Conservation (phyloP, 305 asterid genomes). For the Monarda citriodora region DNA sequence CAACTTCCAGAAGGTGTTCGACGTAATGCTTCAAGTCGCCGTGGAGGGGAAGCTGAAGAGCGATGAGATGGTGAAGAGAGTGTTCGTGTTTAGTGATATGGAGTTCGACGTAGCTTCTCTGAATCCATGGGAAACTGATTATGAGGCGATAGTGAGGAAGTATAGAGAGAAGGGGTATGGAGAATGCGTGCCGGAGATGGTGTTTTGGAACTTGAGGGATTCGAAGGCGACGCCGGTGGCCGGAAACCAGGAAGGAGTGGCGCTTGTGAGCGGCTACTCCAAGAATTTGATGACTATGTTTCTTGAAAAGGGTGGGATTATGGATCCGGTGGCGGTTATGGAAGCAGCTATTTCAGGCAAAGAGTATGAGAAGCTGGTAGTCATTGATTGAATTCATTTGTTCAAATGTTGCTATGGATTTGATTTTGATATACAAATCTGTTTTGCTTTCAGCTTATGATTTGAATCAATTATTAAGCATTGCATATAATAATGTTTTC, state of each 20-base stretch:
- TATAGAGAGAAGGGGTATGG: slow-evolving; percentile 30
- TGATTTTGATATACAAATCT: too few relatives aligned
- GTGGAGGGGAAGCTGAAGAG: slow-evolving; percentile 24
- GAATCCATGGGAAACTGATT: slow-evolving; percentile 38
- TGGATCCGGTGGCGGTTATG: slow-evolving; percentile 33
- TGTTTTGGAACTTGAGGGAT: slow-evolving; percentile 57
- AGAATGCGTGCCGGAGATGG: slow-evolving; percentile 41
- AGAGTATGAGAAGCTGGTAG: slow-evolving; percentile 33
- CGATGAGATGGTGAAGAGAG: slow-evolving; percentile 46
- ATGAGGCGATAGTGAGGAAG: slow-evolving; percentile 38
- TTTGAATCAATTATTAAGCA: too few relatives aligned
- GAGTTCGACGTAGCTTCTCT: slow-evolving; percentile 30
- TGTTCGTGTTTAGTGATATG: slow-evolving; percentile 48
- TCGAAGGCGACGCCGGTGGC: slow-evolving; percentile 46
- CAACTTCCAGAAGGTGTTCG: slow-evolving; percentile 48
- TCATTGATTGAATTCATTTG: slow-evolving; percentile 20
- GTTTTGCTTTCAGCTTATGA: too few relatives aligned
- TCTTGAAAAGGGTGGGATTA: slow-evolving; percentile 25
- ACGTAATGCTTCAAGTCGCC: slow-evolving; percentile 35
- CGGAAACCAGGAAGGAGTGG: slow-evolving; percentile 33
- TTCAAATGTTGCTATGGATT: too few relatives aligned
- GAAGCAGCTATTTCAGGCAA: slow-evolving; percentile 41
- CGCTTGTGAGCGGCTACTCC: slow-evolving; percentile 50
- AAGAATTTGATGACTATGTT: slow-evolving; percentile 48
- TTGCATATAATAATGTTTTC: too few relatives aligned